A percentile compares a stretch with the other conserved stretches of the same genome.
These are phyloP conservation scores for Psilocybe azurescens DNA, from an alignment of 768 basidiomycete genomes.

Conservation along the genomic window DNA sequence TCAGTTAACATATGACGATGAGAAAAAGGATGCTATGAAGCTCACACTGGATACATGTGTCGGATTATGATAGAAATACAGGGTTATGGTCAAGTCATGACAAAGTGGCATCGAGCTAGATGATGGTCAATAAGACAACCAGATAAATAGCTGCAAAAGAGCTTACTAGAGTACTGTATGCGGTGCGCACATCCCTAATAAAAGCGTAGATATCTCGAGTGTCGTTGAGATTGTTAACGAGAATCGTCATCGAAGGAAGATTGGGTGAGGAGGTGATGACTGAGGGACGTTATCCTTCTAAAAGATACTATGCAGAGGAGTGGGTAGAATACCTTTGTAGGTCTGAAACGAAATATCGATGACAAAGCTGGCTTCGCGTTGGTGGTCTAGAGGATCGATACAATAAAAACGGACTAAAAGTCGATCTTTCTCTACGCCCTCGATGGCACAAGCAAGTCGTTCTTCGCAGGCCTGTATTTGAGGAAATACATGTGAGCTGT, in stretches of 20 bases:
- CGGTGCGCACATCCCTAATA: constrained; percentile 66
- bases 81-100: not conserved
- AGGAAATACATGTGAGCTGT: constrained; percentile 55
- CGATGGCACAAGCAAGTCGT: constrained; percentile 67
- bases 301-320: no score
- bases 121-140: no score
- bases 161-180: constrained; percentile 46
- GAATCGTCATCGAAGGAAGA: constrained; percentile 66
- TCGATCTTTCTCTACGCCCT: constrained; percentile 76
- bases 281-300: constrained; percentile 29
- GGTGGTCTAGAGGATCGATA: constrained; percentile 60
- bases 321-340: constrained; percentile 61
- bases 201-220: constrained; percentile 74
- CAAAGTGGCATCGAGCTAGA: not conserved
- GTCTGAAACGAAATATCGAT: constrained; percentile 68
- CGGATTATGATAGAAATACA: no score
- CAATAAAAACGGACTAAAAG: constrained; percentile 76
- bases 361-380: constrained; percentile 74
- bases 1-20: no score
- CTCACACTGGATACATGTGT: no score
- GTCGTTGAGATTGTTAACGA: constrained; percentile 75
- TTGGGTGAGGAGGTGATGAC: constrained; percentile 83
- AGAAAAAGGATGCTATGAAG: no score
- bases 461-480: constrained; percentile 65
- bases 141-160: not conserved